These are phyloP conservation scores for Acorus gramineus DNA, from an alignment of 106 monocot species.

Conservation along the genomic window DNA sequence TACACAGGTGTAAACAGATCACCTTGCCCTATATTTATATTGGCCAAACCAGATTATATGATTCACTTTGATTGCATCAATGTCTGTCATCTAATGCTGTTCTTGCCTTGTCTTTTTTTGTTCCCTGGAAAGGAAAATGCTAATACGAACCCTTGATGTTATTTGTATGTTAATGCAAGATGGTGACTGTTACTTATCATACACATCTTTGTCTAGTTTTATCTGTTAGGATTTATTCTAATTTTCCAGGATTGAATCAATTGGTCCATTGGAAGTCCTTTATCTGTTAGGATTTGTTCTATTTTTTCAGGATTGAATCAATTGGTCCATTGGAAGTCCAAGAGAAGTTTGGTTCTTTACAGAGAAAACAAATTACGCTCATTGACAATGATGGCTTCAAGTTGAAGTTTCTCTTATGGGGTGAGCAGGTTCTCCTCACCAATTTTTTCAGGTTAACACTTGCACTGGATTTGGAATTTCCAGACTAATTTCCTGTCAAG, in stretches of 20 bases:
- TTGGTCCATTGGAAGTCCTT: conserved; percentile 53
- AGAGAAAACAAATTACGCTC: conserved; percentile 59
- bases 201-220: not conserved
- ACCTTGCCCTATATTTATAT: too few relatives aligned
- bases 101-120: too few relatives aligned
- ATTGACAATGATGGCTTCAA: conserved; percentile 63
- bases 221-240: not conserved
- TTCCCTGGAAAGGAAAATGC: too few relatives aligned
- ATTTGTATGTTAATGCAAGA: too few relatives aligned
- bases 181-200: not conserved
- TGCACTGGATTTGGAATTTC: conserved; percentile 7
- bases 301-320: conserved; percentile 49
- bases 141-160: too few relatives aligned
- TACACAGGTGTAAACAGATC: too few relatives aligned
- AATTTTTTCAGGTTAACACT: conserved; percentile 70
- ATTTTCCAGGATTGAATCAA: conserved; percentile 56
- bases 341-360: conserved; percentile 25
- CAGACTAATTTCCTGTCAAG: not conserved
- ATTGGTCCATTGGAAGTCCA: conserved; percentile 61
- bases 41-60: too few relatives aligned
- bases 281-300: not conserved
- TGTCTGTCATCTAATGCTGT: too few relatives aligned
- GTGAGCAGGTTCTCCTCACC: conserved; percentile 79
- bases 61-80: too few relatives aligned
- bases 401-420: conserved; percentile 87